These are phyloP conservation scores for Penicillium steckii DNA, from an alignment of 495 filamentous ascomycete species.

Conservation along the genomic window DNA sequence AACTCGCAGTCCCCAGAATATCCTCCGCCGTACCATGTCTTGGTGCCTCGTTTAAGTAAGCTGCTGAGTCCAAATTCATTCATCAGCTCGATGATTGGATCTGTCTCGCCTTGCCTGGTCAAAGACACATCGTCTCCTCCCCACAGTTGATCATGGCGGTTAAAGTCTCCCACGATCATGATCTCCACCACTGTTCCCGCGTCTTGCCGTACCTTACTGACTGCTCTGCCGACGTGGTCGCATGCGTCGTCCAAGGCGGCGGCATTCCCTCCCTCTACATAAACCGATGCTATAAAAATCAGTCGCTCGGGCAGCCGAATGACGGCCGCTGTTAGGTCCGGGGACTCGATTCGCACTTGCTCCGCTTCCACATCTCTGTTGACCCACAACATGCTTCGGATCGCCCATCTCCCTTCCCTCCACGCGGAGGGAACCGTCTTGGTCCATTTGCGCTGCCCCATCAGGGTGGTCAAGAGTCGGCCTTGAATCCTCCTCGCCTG, in stretches of 20 bases:
- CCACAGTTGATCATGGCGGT: too few species aligned
- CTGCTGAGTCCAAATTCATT: too few species aligned
- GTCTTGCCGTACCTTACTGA: conserved; percentile 11
- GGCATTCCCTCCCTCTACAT: conserved; percentile 18
- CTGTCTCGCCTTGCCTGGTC: too few species aligned
- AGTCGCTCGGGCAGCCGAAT: conserved; percentile 13
- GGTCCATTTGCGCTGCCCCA: conserved; percentile 28
- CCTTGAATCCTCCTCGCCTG: conserved; percentile 23
- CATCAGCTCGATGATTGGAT: too few species aligned
- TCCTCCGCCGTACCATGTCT: too few species aligned
- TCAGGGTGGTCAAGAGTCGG: conserved; percentile 19
- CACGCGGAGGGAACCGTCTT: conserved; percentile 23
- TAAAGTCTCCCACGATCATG: too few species aligned
- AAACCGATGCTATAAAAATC: conserved; percentile 26
- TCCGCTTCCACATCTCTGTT: conserved; percentile 26
- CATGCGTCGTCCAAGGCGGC: conserved; percentile 4
- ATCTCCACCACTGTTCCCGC: conserved; percentile 14
- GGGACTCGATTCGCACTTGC: conserved; percentile 19
- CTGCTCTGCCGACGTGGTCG: conserved; percentile 10
- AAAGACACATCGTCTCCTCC: too few species aligned
- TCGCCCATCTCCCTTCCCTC: conserved; percentile 22
- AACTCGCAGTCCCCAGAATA: too few species aligned
- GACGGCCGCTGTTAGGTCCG: conserved; percentile 26
- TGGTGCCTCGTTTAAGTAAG: too few species aligned
- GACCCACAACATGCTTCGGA: conserved; percentile 32